Conservation (phyloP, 257 asterid species). For the Jacaranda copaia region DNA sequence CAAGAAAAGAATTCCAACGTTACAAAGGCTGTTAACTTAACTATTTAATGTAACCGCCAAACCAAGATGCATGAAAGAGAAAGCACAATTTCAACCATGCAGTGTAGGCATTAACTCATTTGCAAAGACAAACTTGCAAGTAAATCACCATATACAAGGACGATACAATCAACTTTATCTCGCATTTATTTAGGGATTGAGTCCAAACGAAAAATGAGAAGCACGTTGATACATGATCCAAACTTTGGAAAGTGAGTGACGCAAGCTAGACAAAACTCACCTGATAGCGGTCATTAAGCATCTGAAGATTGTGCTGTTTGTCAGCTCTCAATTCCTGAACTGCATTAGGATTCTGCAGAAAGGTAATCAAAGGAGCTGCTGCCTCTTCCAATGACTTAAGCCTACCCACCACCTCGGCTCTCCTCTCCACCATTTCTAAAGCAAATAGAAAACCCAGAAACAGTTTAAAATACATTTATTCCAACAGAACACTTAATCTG, state of each 20-base stretch:
- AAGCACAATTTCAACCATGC: neutral
- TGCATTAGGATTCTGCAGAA: constrained; percentile 88
- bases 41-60: neutral
- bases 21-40: neutral
- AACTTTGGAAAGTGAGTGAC: neutral
- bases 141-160: neutral
- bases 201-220: neutral
- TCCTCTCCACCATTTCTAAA: constrained; percentile 91
- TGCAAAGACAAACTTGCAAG: constrained; percentile 3
- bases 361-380: constrained; percentile 83
- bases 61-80: neutral
- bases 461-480: neutral
- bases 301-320: constrained; percentile 90
- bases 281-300: constrained; percentile 94
- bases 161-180: neutral
- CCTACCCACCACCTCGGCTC: constrained; percentile 93
- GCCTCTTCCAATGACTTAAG: constrained; percentile 88
- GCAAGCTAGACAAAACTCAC: constrained; percentile 31
- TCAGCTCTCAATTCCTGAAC: constrained; percentile 91
- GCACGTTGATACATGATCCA: neutral
- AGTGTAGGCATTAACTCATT: neutral
- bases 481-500: neutral
- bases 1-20: neutral
- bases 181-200: neutral
- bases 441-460: constrained; percentile 16